Evolutionary conservation across 306 rosid species (phyloP).

Genomic region (Trifolium pratense): DNA sequence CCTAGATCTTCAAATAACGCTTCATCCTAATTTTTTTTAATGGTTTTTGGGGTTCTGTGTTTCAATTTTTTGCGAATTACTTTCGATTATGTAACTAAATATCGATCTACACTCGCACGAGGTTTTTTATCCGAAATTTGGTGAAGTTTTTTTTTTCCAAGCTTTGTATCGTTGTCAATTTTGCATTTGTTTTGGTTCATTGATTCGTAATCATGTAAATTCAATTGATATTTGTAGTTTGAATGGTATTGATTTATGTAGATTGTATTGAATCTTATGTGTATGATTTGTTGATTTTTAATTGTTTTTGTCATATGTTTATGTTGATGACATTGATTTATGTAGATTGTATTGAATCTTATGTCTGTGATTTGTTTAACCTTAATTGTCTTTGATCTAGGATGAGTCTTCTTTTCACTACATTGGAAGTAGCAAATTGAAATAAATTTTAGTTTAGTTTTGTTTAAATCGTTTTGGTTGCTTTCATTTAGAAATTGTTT

Average conservation of each 20-base stretch:
- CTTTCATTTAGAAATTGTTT: slow-evolving; percentile 15
- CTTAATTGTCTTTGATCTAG: slow-evolving; percentile 3
- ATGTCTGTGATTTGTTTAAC: slow-evolving; percentile 9
- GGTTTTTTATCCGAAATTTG: slow-evolving; percentile 1
- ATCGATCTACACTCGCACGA: neutral
- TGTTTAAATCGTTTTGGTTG: neutral
- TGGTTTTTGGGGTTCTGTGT: neutral
- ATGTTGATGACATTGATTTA: neutral
- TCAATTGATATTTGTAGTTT: slow-evolving; percentile 19
- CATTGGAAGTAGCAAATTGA: slow-evolving; percentile 15
- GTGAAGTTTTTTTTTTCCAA: no score
- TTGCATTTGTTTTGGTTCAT: neutral
- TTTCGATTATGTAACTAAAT: neutral
- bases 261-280: no score
- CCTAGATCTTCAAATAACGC: slow-evolving; percentile 23
- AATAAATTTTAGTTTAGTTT: neutral
- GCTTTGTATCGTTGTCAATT: no score
- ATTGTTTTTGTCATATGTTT: no score
- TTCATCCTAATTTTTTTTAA: neutral
- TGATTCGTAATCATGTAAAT: neutral
- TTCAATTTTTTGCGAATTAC: neutral
- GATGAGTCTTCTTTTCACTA: neutral
- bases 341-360: slow-evolving; percentile 23
- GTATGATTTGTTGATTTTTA: no score
- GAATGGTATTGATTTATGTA: neutral